phyloP scores from a whole-genome alignment of 352 stramenopile genomes.

The Globisporangium lucens region DNA sequence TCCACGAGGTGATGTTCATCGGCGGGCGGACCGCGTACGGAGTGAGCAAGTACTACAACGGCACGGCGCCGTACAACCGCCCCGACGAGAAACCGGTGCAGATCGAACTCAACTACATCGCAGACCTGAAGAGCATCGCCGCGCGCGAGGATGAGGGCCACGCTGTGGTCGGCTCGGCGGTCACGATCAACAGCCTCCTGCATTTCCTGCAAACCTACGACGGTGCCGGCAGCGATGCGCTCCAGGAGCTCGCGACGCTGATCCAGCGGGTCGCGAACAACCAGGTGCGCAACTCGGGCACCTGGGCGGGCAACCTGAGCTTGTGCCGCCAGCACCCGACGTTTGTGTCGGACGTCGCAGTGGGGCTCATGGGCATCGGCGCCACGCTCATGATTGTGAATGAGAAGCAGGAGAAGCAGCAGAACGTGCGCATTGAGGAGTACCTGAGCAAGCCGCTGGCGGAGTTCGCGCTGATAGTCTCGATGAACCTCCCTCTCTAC shows the following conservation, averaged over 20 bases:
- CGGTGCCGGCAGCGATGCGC: slow-evolving; percentile 52
- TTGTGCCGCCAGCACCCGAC: slow-evolving; percentile 36
- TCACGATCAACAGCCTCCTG: slow-evolving; percentile 58
- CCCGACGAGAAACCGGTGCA: slow-evolving; percentile 40
- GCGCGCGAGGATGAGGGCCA: slow-evolving; percentile 21
- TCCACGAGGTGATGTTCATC: slow-evolving; percentile 55
- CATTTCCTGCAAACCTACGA: slow-evolving; percentile 83
- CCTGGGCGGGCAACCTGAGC: slow-evolving; percentile 23
- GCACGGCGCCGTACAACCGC: slow-evolving; percentile 51
- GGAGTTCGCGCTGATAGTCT: slow-evolving; percentile 28
- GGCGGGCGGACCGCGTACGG: slow-evolving; percentile 46
- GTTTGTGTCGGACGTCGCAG: slow-evolving; percentile 63
- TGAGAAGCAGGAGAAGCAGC: slow-evolving; percentile 48
- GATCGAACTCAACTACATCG: slow-evolving; percentile 40
- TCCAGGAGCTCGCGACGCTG: slow-evolving; percentile 37
- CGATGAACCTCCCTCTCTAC: slow-evolving; percentile 35
- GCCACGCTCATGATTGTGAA: slow-evolving; percentile 69
- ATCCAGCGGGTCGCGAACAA: slow-evolving; percentile 51
- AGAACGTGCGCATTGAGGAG: slow-evolving; percentile 20
- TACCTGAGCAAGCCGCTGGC: slow-evolving; percentile 21
- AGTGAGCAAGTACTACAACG: slow-evolving; percentile 61
- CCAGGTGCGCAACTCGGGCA: slow-evolving; percentile 44
- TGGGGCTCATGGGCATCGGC: slow-evolving; percentile 57
- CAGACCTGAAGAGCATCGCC: slow-evolving; percentile 33
- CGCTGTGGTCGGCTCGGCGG: slow-evolving; percentile 52